Evolutionary conservation across 179 eudicot species (phyloP).

Genomic region (Silene vulgaris): DNA sequence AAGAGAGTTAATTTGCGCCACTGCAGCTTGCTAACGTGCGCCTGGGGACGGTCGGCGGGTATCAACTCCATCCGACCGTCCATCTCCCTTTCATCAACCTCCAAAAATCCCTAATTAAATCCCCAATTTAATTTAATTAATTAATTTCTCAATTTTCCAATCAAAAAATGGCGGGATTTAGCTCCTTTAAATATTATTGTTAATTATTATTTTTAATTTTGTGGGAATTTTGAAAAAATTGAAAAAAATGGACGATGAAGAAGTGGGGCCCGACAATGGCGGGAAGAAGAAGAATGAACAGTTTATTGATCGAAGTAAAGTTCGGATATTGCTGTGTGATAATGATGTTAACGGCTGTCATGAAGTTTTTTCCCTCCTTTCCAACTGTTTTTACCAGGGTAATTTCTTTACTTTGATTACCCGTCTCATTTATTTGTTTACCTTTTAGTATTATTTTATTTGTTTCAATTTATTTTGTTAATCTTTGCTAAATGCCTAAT

Average conservation of each 20-base stretch:
- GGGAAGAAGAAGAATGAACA: slow-evolving; percentile 42
- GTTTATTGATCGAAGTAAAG: slow-evolving; percentile 80
- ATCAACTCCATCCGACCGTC: slow-evolving; percentile 11
- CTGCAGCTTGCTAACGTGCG: neutral
- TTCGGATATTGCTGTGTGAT: slow-evolving; percentile 77
- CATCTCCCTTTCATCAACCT: neutral
- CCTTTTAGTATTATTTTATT: neutral
- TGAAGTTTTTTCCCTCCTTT: slow-evolving; percentile 58
- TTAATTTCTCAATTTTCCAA: neutral
- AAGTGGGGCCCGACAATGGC: slow-evolving; percentile 24
- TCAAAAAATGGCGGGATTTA: slow-evolving; percentile 12
- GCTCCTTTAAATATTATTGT: too few relatives aligned
- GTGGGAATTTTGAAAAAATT: slow-evolving; percentile 17
- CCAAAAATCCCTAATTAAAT: neutral
- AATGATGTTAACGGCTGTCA: slow-evolving; percentile 54
- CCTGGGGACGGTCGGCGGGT: slow-evolving; percentile 4
- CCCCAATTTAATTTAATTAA: neutral
- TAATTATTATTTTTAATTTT: neutral
- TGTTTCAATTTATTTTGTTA: neutral
- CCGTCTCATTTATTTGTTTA: neutral
- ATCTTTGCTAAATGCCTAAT: neutral
- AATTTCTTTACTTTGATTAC: slow-evolving; percentile 19
- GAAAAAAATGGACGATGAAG: slow-evolving; percentile 40
- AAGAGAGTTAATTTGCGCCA: neutral
- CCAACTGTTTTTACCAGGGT: slow-evolving; percentile 88